Evolutionary conservation across 208 protist species (phyloP), one percentile per base, ranked within the genome.

Genomic region (Acanthamoeba triangularis): DNA sequence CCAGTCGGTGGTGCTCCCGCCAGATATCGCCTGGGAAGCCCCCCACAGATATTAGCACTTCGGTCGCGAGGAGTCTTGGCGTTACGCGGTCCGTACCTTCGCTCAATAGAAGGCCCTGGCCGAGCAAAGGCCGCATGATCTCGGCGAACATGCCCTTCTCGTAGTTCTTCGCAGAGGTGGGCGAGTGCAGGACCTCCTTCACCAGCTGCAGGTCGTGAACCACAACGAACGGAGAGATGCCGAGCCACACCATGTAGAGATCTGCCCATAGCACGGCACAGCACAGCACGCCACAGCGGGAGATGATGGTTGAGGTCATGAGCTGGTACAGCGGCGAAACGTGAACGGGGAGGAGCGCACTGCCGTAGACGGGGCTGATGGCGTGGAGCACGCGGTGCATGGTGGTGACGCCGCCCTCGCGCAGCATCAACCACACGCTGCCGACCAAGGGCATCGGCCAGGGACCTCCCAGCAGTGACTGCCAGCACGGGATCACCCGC

Each of bases 131-230:
- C 2, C 82, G 47, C 82, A 90, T 90, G 47, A 90, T 90, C 82
- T 90, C 82, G 52, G 82, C 47, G 35, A 90, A 90, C 82, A 90
- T 90, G 82, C 82, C 82, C 56, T 90, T 90, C 82, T 90, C 56
- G 28, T 47, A 90, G 82, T 59, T 90, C 82, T 90, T 90, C 5
- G 47, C 7, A 3, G 47, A 67, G 6, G 47, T 67, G 10, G 82
- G 82, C 25, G 74, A 82, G 18, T 69, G 47, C 18, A 90, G 56
- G 28, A 90, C 56, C 54, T 90, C 52, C 82, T 90, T 90, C 49
- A 90, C 82, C 82, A 90, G 2, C 25, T 59, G 52, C 47, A 67
- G 54, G 47, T 90, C 82, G 30, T 90, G 47, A 11, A 90, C n/a
- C 14, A 90, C 54, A 3, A 90, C 82, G 37, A 90, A 90, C 23